Evolutionary conservation across 805 yeast species (phyloP).

Genomic region (Candida piceae): DNA sequence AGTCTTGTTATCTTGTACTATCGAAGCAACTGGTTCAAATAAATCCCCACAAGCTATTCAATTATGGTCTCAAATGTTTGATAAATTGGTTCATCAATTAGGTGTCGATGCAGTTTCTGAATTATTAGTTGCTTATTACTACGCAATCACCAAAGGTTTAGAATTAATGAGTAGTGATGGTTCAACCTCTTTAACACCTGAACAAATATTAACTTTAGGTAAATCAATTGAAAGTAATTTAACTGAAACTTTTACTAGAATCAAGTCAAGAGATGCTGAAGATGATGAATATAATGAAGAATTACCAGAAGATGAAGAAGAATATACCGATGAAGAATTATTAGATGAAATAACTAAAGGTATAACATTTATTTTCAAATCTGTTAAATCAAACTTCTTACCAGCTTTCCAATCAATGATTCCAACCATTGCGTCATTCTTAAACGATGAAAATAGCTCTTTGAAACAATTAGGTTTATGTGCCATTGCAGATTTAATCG

Average conservation of each 20-base stretch:
- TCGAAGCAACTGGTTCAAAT: slow-evolving; percentile 47
- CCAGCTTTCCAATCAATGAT: slow-evolving; percentile 59
- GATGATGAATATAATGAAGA: slow-evolving; percentile 90
- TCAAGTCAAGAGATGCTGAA: slow-evolving; percentile 63
- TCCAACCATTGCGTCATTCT: slow-evolving; percentile 56
- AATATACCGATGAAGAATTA: slow-evolving; percentile 83
- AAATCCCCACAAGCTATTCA: slow-evolving; percentile 53
- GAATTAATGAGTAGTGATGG: slow-evolving; percentile 58
- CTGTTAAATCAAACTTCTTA: slow-evolving; percentile 51
- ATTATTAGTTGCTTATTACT: slow-evolving; percentile 70
- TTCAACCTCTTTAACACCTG: slow-evolving; percentile 39
- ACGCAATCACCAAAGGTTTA: slow-evolving; percentile 62
- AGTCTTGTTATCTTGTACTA: slow-evolving; percentile 60
- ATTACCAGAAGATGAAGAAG: slow-evolving; percentile 77
- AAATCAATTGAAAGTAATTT: slow-evolving; percentile 56
- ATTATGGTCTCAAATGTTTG: slow-evolving; percentile 67
- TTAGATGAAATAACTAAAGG: slow-evolving; percentile 81
- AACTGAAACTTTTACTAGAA: slow-evolving; percentile 64
- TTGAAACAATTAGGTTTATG: slow-evolving; percentile 74
- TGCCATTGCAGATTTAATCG: slow-evolving; percentile 74
- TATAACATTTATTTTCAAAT: slow-evolving; percentile 64
- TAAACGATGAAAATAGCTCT: slow-evolving; percentile 63
- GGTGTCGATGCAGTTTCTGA: slow-evolving; percentile 81
- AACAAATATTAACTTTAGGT: slow-evolving; percentile 52
- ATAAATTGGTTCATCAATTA: slow-evolving; percentile 62